Evolutionary conservation across 1,139 yeast genomes (phyloP), one percentile per base, ranked within the genome.

Genomic region (Sugiyamaella grinbergsii): DNA sequence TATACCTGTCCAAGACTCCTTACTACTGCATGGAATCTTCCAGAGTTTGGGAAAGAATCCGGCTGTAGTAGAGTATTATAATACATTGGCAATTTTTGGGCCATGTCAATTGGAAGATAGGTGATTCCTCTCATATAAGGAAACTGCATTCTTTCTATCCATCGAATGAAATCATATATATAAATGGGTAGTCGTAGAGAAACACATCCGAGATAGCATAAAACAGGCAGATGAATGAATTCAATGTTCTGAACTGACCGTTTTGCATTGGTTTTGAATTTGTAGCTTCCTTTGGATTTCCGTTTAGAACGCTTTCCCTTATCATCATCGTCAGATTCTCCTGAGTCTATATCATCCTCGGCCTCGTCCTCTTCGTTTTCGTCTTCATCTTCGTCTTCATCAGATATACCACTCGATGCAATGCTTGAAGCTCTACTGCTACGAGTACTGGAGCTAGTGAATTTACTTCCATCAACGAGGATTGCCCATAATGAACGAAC

Each of bases 401-500:
- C 49, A 6, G 16, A 34, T 2, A 26, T 49, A 28, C 31, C 39
- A 22, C 49, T 52, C 3, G 43, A 53, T 3, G 46, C 59, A 13
- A 57, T 18, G 28, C 26, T 18, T 7, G 28, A 19, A 4, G n/a
- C 11, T 11, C 11, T 33, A 33, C 37, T 33, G 15, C 42, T 59
- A 40, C 54, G 54, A 13, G n/a, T n/a, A n/a, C 62, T 50, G 5
- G 52, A 38, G 5, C 39, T 31, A 7, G 64, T 51, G 45, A 63
- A 57, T 10, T 58, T 55, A 3, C 61, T 47, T n/a, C 53, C 57
- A 39, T 60, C 61, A 42, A 80, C 61, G 50, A 71, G 71, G 15
- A 69, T 57, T n/a, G 72, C 64, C 88, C 89, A 83, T 53, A 80
- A 66, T 3, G 72, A 66, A 59, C 78, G 78, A 1, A 80, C 82